These are phyloP conservation scores for Nemania abortiva DNA, from an alignment of 2,329 filamentous ascomycete species.

Conservation along the genomic window DNA sequence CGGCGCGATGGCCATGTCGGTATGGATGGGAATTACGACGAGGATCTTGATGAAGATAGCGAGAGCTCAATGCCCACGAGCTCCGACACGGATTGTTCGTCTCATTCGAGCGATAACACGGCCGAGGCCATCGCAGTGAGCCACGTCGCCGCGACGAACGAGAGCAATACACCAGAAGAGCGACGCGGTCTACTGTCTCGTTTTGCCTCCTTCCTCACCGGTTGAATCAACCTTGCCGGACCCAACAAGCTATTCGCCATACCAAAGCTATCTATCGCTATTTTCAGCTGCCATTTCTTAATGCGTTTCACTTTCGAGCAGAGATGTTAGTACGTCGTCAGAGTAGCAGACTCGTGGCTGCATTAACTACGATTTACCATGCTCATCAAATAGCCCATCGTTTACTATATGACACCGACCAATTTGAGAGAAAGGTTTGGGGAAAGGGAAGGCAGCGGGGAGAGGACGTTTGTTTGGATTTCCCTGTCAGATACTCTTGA, in stretches of 20 bases:
- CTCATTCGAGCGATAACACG: background rate
- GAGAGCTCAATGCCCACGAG: background rate
- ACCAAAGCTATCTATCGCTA: background rate
- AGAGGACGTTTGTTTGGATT: background rate
- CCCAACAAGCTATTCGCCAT: background rate
- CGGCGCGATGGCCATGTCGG: background rate
- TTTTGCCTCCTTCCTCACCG: background rate
- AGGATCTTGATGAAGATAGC: background rate
- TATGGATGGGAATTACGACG: constrained; percentile 27
- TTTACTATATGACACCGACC: background rate
- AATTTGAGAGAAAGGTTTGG: too few species aligned
- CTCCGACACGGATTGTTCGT: background rate
- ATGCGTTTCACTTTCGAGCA: background rate
- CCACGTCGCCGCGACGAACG: background rate
- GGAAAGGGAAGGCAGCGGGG: background rate
- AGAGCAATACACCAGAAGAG: background rate
- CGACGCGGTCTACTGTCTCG: background rate
- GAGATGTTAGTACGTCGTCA: background rate
- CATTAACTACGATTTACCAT: background rate
- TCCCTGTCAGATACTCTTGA: background rate
- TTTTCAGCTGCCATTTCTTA: background rate
- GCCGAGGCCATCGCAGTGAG: background rate
- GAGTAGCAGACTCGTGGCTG: too few species aligned
- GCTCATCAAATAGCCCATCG: background rate
- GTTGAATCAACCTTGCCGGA: background rate